A percentile compares a stretch with the other conserved stretches of the same genome.
These are phyloP conservation scores for Marchantia polymorpha DNA, from an alignment of 225 moss, liverwort and hornwort species.

Conservation along the genomic window DNA sequence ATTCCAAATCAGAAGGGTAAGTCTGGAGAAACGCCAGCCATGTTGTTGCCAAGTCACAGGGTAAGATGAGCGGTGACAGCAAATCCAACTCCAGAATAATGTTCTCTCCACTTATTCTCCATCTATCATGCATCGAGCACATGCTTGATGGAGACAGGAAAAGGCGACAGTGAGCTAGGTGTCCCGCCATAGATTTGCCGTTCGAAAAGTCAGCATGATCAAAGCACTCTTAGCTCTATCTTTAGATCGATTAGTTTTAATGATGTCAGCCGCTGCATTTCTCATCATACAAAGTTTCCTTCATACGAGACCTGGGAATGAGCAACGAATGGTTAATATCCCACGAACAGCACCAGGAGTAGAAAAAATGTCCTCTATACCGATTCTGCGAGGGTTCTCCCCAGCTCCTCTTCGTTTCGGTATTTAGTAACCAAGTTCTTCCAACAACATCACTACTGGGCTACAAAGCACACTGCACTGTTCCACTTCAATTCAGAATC, in stretches of 20 bases:
- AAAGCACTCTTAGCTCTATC: not conserved
- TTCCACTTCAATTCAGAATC: too few species aligned
- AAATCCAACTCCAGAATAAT: not conserved
- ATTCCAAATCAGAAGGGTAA: not conserved
- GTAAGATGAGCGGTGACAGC: not conserved
- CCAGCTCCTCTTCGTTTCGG: too few species aligned
- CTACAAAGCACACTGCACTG: too few species aligned
- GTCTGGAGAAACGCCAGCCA: not conserved
- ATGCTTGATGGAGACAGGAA: constrained; percentile 2
- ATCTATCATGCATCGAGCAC: too few species aligned
- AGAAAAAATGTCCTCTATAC: too few species aligned
- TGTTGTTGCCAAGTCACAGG: not conserved
- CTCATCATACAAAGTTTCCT: not conserved
- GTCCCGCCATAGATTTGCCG: not conserved
- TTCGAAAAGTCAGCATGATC: not conserved
- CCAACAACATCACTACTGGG: too few species aligned
- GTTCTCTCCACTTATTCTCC: not conserved
- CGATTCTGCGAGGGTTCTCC: too few species aligned
- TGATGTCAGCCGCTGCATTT: not conserved
- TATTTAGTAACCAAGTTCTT: too few species aligned
- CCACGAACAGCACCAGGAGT: not conserved
- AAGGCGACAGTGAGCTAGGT: not conserved
- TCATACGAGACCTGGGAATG: not conserved
- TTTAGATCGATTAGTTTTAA: constrained; percentile 2
- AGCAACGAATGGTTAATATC: not conserved